Base-by-base conservation (phyloP, 177 flowering plant species). In the Vitis hybrid region DNA sequence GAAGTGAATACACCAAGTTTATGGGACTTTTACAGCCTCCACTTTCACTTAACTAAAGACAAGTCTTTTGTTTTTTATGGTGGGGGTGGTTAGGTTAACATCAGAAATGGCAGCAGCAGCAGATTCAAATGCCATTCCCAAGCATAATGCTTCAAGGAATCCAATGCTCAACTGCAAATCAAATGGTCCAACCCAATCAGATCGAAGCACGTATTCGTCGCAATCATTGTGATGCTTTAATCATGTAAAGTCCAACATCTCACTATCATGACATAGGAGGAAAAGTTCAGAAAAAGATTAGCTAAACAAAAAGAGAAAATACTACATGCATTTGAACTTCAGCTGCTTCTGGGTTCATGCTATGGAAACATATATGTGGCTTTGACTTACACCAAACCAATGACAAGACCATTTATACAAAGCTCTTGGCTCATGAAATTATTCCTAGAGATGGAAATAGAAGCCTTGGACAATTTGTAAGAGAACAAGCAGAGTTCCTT, bases 81-180 rank as follows among this genome's bases (percentile, higher is more conserved):
- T 24, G 27, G 27, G 27, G 27, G 27, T 24, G 27, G 27, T 24
- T 24, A 24, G 27, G 27, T 24, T 54, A 14, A 14, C 56, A 54
- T 54, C 56, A 54, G 56, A 54, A 54, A 54, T 10, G 54, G 68
- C 49, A 7, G 57, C 10, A 15, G 15, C 10, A 15, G 15, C 52
- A 54, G 46, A 14, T 52, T 52, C 6, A 4, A 54, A 11, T 13
- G 16, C 56, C 15, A 6, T 10, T 62, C 48, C 65, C 19, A 18
- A 62, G 52, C 65, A 62, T 30, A 61, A 46, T 62, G 65, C 52
- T 62, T 62, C 52, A 15, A 7, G 65, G 65, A 40, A 62, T 62
- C 65, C 65, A 40, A 62, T 40, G 65, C 52, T 11, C 24, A 16
- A 62, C 18, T 4, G 46, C 65, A 62, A 62, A 40, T 52, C 50